Conservation (phyloP, 768 basidiomycete species). For the Tylopilus vinaceipallidus region DNA sequence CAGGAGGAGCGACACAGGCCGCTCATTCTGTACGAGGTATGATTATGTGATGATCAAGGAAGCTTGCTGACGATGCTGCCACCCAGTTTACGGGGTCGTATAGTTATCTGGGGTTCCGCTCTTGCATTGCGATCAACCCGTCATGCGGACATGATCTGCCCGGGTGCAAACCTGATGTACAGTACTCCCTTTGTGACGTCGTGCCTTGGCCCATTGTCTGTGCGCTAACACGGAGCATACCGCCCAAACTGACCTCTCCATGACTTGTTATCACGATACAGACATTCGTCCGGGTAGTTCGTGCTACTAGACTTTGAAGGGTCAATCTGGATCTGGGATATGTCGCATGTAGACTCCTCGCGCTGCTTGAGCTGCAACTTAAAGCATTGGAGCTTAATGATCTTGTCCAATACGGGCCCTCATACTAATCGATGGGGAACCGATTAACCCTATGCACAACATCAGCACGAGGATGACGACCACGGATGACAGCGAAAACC, state of each 20-base stretch:
- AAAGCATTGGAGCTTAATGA: constrained; percentile 45
- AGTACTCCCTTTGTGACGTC: constrained; percentile 75
- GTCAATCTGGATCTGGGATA: constrained; percentile 68
- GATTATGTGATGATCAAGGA: constrained; percentile 14
- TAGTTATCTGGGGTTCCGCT: constrained; percentile 82
- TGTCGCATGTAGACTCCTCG: constrained; percentile 43
- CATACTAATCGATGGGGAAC: too few species aligned
- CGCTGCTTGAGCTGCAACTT: constrained; percentile 40
- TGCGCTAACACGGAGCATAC: constrained; percentile 72
- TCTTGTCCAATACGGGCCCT: too few species aligned
- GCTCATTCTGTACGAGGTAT: constrained; percentile 75
- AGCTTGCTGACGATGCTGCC: background rate
- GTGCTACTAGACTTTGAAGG: constrained; percentile 79
- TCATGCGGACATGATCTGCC: too few species aligned
- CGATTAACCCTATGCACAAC: too few species aligned
- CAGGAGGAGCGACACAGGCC: constrained; percentile 67
- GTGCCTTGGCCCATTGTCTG: constrained; percentile 72
- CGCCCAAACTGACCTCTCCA: constrained; percentile 24
- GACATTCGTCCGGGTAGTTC: constrained; percentile 60
- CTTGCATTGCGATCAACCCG: constrained; percentile 83
- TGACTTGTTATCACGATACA: constrained; percentile 64
- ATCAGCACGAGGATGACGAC: too few species aligned
- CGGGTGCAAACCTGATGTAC: too few species aligned
- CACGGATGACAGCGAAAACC: too few species aligned
- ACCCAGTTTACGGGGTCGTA: constrained; percentile 81